Evolutionary conservation across 768 basidiomycete species (phyloP), one percentile per base, ranked within the genome.

Genomic region (Boletus sp.): DNA sequence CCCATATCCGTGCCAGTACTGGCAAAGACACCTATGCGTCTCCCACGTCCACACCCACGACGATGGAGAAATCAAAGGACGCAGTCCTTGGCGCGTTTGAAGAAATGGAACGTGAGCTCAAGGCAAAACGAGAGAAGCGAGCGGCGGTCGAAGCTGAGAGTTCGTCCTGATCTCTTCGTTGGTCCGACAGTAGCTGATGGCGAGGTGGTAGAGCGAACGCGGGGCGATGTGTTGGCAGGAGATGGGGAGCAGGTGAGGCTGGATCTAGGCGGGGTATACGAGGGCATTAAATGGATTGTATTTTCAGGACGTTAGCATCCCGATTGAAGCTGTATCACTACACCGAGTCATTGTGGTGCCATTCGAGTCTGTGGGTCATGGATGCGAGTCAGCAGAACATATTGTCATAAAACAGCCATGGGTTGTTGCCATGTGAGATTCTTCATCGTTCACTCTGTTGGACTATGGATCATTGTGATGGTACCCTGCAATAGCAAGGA

Each of bases 11-110:
- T 25, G 50, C 25, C 7, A 7, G 11, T 13, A 17, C 60, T 7
- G 14, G 11, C n/a, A 47, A 42, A 10, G 34, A 32, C n/a, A 21
- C 29, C 17, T 54, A 51, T 51, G 3, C 45, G 5, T 21, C 13
- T 9, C 30, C 53, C 37, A 21, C 46, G 4, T 2, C 23, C 23
- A 25, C 4, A 3, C 56, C 55, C 29, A 32, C 40, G 21, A 10
- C 43, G 15, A 14, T 35, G 4, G 49, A 50, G 23, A 66, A 55
- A 44, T 59, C 66, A 29, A 67, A 65, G 45, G 55, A 70, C 11
- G 76, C 74, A 3, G 73, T 79, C n/a, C 56, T 84, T 47, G 80
- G 70, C 58, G 87, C 86, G 14, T 92, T 93, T 64, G 83, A 88
- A 60, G 83, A 85, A 70, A 74, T 90, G 74, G 89, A 90, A 62